Evolutionary conservation across 768 basidiomycete genomes (phyloP).

Genomic region (Naematelia encephala): DNA sequence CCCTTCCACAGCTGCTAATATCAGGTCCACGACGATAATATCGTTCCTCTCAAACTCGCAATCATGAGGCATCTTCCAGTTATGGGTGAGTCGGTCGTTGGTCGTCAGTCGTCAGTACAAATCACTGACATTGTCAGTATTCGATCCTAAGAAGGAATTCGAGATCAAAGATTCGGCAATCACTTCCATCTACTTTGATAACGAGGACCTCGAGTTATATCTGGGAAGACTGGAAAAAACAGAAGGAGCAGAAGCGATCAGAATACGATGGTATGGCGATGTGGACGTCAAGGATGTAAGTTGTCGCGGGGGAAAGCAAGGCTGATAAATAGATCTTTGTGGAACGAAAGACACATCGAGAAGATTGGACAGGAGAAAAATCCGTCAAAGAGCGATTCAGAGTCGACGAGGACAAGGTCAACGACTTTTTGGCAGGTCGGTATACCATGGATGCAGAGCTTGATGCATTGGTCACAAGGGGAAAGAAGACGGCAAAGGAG

Average conservation of each 20-base stretch:
- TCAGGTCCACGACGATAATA: slow-evolving; percentile 83
- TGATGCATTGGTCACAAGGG: slow-evolving; percentile 75
- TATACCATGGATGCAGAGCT: slow-evolving; percentile 93
- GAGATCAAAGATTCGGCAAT: slow-evolving; percentile 84
- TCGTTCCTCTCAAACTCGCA: slow-evolving; percentile 86
- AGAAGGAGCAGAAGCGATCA: slow-evolving; percentile 95
- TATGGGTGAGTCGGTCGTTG: slow-evolving; percentile 60
- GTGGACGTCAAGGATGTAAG: slow-evolving; percentile 71
- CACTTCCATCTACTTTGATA: slow-evolving; percentile 95
- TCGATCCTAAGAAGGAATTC: slow-evolving; percentile 89
- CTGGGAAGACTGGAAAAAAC: slow-evolving; percentile 97
- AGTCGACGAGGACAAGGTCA: slow-evolving; percentile 88
- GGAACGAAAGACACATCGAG: slow-evolving; percentile 65
- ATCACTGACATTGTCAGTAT: slow-evolving; percentile 59
- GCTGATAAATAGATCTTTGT: slow-evolving; percentile 49
- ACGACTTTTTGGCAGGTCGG: slow-evolving; percentile 82
- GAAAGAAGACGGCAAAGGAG: slow-evolving; percentile 88
- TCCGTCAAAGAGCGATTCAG: slow-evolving; percentile 96
- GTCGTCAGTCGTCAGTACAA: too few relatives aligned
- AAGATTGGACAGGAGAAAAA: slow-evolving; percentile 99
- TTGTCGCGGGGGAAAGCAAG: slow-evolving; percentile 8
- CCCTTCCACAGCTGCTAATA: slow-evolving; percentile 7
- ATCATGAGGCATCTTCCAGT: slow-evolving; percentile 91
- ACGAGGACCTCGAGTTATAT: slow-evolving; percentile 91
- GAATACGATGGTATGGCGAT: slow-evolving; percentile 96